A percentile compares a stretch with the other conserved stretches of the same genome.
Conservation (phyloP, 2,329 filamentous ascomycete species). For the Madurella fahalii region DNA sequence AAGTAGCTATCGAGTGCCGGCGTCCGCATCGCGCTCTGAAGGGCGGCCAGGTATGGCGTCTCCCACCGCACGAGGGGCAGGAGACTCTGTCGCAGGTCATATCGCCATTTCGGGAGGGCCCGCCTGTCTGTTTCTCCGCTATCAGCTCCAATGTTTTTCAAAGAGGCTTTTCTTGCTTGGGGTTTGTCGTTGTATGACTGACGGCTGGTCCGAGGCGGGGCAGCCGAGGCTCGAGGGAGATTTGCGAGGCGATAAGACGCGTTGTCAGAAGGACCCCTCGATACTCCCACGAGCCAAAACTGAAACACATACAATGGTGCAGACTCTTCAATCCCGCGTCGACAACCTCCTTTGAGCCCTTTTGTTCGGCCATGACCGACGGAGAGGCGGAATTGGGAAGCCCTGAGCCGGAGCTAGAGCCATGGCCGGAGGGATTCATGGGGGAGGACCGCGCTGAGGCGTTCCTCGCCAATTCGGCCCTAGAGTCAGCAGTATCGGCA, state of each 20-base stretch:
- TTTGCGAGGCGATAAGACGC: not conserved
- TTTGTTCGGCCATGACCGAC: constrained; percentile 14
- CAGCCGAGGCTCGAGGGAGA: constrained; percentile 6
- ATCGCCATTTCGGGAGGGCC: constrained; percentile 83
- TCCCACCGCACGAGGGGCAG: constrained; percentile 91
- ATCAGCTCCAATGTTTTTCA: constrained; percentile 3
- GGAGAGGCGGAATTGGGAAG: constrained; percentile 33
- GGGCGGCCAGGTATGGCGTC: constrained; percentile 84
- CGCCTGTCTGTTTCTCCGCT: constrained; percentile 60
- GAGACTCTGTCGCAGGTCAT: constrained; percentile 72
- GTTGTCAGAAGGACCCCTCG: not conserved
- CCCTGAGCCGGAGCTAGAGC: constrained; percentile 32
- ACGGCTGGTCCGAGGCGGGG: constrained; percentile 3
- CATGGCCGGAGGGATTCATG: constrained; percentile 26
- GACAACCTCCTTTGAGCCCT: constrained; percentile 31
- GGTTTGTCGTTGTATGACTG: not conserved
- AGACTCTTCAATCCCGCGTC: constrained; percentile 78
- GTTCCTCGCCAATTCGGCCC: constrained; percentile 14
- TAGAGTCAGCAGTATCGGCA: not conserved
- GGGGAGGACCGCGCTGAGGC: constrained; percentile 11
- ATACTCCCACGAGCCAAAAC: constrained; percentile 1
- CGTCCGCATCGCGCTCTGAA: constrained; percentile 76
- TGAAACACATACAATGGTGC: constrained; percentile 62
- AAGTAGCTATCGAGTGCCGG: constrained; percentile 93
- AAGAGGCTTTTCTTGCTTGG: not conserved